Conservation (phyloP, 2,329 filamentous ascomycete genomes). For the Aspergillus sp. region DNA sequence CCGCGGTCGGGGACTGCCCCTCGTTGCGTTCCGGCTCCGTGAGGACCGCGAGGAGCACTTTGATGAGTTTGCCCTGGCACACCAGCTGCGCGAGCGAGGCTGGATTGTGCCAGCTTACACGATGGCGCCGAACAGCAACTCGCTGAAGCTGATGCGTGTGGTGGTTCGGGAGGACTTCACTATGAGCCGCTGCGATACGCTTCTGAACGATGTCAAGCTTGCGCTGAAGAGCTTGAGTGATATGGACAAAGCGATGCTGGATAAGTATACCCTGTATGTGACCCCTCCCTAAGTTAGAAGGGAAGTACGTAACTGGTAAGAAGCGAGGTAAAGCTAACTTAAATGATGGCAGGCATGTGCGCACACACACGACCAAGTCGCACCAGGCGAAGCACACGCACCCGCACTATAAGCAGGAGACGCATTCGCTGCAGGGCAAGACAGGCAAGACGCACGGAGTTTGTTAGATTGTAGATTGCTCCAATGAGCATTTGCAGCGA, state of each 20-base stretch:
- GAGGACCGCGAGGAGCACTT: constrained; percentile 57
- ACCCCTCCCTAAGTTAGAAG: neutral
- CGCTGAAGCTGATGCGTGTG: constrained; percentile 86
- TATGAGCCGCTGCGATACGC: constrained; percentile 73
- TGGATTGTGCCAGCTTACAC: constrained; percentile 97
- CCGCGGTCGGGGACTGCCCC: constrained; percentile 74
- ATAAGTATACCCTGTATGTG: constrained; percentile 65
- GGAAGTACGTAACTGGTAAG: too few species aligned
- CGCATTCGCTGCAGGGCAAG: constrained; percentile 86
- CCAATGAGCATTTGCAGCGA: neutral
- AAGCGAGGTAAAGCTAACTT: neutral
- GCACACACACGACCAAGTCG: constrained; percentile 54
- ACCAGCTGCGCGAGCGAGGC: constrained; percentile 79
- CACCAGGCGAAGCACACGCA: constrained; percentile 55
- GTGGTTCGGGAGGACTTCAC: constrained; percentile 93
- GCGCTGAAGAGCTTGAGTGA: constrained; percentile 69
- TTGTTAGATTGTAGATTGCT: constrained; percentile 64
- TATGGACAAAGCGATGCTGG: constrained; percentile 71
- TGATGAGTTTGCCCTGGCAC: constrained; percentile 77
- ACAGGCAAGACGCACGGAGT: constrained; percentile 85
- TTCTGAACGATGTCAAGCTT: constrained; percentile 77
- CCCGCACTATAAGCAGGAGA: constrained; percentile 64
- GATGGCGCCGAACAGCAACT: constrained; percentile 84
- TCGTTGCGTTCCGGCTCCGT: constrained; percentile 83
- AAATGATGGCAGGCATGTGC: constrained; percentile 46